Evolutionary conservation across 2,329 filamentous ascomycete genomes (phyloP), one percentile per base, ranked within the genome.

Genomic region (Talaromyces sp.): DNA sequence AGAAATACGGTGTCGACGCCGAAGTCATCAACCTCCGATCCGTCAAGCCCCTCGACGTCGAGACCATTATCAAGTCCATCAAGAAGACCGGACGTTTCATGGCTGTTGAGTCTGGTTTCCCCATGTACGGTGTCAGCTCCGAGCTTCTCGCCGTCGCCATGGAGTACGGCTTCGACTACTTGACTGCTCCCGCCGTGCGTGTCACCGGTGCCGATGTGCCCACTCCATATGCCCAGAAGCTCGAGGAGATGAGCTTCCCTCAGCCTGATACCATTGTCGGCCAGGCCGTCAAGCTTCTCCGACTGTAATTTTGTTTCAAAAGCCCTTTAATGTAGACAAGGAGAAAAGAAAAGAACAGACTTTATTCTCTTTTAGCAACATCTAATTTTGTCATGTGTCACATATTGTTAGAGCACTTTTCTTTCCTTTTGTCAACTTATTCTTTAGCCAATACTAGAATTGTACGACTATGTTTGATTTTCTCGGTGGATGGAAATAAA

Each of bases 21-120:
- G 95, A 99, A 83, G 95, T 99, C 70, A 91, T 99, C 86, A 99
- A 99, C 86, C 89, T 99, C 76, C 93, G 95, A 75, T 97, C 93
- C 72, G 84, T 99, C 83, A 99, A 98, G 86, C 95, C 95, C 51
- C 87, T 99, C 71, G 95, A 99, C 75, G 86, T 99, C 67, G 93
- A 98, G 81, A 86, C 92, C 71, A 98, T 99, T 75, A 85, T 98
- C 80, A 93, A 96, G 80, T 97, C 93, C 13, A 89, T 99, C 78
- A 98, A 99, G 91, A 99, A 99, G 90, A 99, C 95, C 19, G 90
- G 91, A 78, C 91, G 90, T 75, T 88, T 99, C 69, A 86, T 99
- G 79, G 89, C 88, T 49, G 92, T 99, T 72, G 94, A 98, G 83
- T 97, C 93, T 65, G 95, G 94, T 70, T 99, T 93, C 88, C 95